Percentiles rank a stretch among this genome's conserved stretches.
phyloP scores from a whole-genome alignment of 768 basidiomycete species.

The Galerina sulciceps region DNA sequence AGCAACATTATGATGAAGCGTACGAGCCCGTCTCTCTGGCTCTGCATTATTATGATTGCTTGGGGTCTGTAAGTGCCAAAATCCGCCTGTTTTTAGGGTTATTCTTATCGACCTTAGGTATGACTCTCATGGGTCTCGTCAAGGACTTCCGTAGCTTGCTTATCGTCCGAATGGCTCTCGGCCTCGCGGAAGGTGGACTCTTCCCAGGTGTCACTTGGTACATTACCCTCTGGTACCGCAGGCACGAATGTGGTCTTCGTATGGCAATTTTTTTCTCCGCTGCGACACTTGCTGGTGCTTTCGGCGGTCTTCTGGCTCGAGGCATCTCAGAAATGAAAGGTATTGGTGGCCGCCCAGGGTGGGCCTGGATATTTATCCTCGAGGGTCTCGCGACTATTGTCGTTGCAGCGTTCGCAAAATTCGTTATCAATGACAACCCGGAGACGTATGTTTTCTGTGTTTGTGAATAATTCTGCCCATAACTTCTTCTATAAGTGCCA shows the following conservation, averaged over 20 bases:
- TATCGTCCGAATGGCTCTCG: conserved; percentile 30
- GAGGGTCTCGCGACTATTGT: conserved; percentile 33
- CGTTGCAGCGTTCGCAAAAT: conserved; percentile 29
- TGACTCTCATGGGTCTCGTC: conserved; percentile 35
- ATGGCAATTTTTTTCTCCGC: conserved; percentile 39
- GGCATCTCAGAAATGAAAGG: conserved; percentile 32
- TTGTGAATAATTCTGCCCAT: neutral
- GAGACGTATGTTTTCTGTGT: conserved; percentile 25
- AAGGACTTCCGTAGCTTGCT: conserved; percentile 27
- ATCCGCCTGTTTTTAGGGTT: neutral
- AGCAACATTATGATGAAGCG: conserved; percentile 39
- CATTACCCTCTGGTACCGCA: conserved; percentile 34
- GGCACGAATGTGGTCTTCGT: conserved; percentile 35
- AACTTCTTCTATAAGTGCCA: conserved; percentile 20
- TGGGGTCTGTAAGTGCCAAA: conserved; percentile 32
- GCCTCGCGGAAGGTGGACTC: conserved; percentile 33
- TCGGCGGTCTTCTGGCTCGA: conserved; percentile 33
- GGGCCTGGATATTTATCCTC: conserved; percentile 39
- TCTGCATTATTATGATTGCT: conserved; percentile 35
- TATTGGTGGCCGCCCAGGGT: conserved; percentile 30
- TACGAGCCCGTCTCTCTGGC: conserved; percentile 35
- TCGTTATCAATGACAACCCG: conserved; percentile 30
- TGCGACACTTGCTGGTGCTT: conserved; percentile 34
- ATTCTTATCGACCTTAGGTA: conserved; percentile 18
- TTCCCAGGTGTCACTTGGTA: conserved; percentile 37